Percentiles rank a stretch among this genome's conserved stretches.
These are phyloP conservation scores for Monilinia aucupariae DNA, from an alignment of 2,329 filamentous ascomycete species.

Conservation along the genomic window DNA sequence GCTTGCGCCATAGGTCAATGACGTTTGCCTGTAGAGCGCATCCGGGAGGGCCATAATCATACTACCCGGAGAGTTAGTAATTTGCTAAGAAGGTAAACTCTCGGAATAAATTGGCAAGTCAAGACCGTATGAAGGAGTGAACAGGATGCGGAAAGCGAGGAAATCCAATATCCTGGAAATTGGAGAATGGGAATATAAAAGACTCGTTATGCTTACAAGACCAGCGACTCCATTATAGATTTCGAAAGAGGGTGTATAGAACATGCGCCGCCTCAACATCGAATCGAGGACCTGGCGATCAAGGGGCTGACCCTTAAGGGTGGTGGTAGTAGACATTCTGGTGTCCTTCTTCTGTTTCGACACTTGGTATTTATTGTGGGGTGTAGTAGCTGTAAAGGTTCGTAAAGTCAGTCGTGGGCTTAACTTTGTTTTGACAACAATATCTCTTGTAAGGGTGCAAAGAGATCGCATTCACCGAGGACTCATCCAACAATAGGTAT, in stretches of 20 bases:
- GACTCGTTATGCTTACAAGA: constrained; percentile 50
- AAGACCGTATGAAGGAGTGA: not conserved
- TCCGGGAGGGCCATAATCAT: constrained; percentile 43
- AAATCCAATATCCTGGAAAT: not conserved
- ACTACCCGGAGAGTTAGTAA: not conserved
- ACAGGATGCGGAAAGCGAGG: not conserved
- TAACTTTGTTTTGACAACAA: constrained; percentile 20
- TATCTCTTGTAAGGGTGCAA: constrained; percentile 37
- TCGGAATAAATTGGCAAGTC: no score
- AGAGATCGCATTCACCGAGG: constrained; percentile 38
- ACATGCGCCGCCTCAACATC: constrained; percentile 80
- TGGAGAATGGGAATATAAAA: not conserved
- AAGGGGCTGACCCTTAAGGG: constrained; percentile 83
- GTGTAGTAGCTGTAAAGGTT: constrained; percentile 39
- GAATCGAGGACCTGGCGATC: constrained; percentile 77
- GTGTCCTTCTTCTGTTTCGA: constrained; percentile 19
- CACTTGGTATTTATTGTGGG: constrained; percentile 34
- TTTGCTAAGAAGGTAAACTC: not conserved
- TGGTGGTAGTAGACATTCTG: constrained; percentile 61
- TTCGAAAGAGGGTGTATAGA: constrained; percentile 94
- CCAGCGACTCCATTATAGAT: constrained; percentile 87
- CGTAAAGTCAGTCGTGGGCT: constrained; percentile 28
- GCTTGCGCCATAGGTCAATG: constrained; percentile 66
- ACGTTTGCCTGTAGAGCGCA: constrained; percentile 66
- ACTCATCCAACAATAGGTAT: constrained; percentile 28